A percentile compares a stretch with the other conserved stretches of the same genome.
Evolutionary conservation across 805 yeast species (phyloP).

Genomic region (Barnettozyma sucrosica): DNA sequence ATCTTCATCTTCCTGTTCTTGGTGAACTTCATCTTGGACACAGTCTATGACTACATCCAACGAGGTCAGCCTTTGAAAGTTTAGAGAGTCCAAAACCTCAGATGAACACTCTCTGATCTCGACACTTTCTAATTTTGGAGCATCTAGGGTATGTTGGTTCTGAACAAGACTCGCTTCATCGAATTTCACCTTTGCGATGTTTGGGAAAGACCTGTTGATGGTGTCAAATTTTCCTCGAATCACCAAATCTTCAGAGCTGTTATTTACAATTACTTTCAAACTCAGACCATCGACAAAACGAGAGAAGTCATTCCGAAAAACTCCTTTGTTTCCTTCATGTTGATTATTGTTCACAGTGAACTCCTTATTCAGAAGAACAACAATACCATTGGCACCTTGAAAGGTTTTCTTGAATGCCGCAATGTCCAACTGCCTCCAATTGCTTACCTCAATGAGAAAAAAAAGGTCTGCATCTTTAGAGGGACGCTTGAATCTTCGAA

Average conservation of each 20-base stretch:
- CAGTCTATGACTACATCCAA: constrained; percentile 6
- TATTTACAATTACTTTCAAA: constrained; percentile 1
- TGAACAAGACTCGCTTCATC: neutral
- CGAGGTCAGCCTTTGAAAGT: neutral
- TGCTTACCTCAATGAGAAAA: constrained; percentile 6
- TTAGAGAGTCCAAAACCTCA: neutral
- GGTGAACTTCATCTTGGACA: neutral
- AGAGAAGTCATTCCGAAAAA: neutral
- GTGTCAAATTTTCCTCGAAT: constrained; percentile 2
- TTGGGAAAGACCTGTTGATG: constrained; percentile 3
- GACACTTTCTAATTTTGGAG: constrained; percentile 3
- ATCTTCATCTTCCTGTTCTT: neutral
- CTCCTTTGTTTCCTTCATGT: neutral
- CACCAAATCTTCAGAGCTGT: neutral
- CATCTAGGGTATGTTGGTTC: neutral
- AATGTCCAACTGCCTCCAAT: constrained; percentile 4
- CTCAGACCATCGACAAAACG: constrained; percentile 5
- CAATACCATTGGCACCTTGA: constrained; percentile 1
- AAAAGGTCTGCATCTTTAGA: neutral
- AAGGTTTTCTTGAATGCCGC: constrained; percentile 2
- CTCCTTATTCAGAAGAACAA: constrained; percentile 5
- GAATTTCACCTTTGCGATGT: neutral
- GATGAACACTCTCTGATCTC: neutral
- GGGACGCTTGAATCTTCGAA: neutral
- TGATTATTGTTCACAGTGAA: neutral